Evolutionary conservation across 345 rosid species (phyloP).

Genomic region (Moricandia arvensis): DNA sequence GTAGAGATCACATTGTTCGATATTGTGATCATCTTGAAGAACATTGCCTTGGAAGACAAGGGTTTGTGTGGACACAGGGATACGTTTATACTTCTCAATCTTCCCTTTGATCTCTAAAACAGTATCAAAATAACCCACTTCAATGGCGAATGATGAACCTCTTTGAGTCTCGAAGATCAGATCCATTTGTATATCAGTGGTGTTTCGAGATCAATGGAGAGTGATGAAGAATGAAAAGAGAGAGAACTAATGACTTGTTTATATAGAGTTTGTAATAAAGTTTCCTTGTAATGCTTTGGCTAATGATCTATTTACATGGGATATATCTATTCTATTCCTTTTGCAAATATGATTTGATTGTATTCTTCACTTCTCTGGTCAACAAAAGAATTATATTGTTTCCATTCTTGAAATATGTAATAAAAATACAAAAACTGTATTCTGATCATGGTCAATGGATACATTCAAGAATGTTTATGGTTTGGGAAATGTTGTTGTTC

Average conservation of each 20-base stretch:
- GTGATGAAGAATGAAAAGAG: background rate
- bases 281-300: conserved; percentile 13
- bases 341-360: background rate
- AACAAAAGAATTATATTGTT: background rate
- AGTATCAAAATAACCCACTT: conserved; percentile 71
- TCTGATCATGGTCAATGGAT: background rate
- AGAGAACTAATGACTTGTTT: background rate
- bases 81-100: conserved; percentile 61
- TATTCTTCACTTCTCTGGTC: background rate
- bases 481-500: background rate
- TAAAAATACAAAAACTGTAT: background rate
- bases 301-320: conserved; percentile 3
- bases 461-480: background rate
- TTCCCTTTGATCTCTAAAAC: conserved; percentile 74
- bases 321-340: background rate
- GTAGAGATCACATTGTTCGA: conserved; percentile 58
- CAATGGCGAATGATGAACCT: conserved; percentile 63
- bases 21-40: conserved; percentile 56
- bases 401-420: background rate
- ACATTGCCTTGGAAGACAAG: conserved; percentile 61
- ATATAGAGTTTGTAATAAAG: background rate
- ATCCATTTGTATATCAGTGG: conserved; percentile 46
- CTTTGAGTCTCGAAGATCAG: conserved; percentile 56
- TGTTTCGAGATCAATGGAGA: background rate
- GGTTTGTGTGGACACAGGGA: conserved; percentile 57